Base-by-base conservation (phyloP, 2,329 filamentous ascomycete species). In the Pochonia chlamydosporia region DNA sequence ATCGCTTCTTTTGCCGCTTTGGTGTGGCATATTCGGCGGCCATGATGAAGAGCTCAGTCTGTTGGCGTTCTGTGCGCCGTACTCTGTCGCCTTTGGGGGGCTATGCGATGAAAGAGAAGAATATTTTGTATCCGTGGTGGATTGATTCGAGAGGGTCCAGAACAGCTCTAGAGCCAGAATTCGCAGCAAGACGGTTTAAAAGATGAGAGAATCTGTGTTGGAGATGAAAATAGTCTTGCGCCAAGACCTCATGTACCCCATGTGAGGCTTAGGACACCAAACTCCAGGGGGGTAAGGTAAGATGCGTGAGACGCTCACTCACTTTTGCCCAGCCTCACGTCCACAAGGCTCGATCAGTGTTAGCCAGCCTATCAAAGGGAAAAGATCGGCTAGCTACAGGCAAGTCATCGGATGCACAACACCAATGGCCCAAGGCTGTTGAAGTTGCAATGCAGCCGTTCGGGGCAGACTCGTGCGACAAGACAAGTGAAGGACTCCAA, bases 1-100 rank as follows among this genome's bases (percentile, higher is more conserved):
- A 63, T 18, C 74, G 70, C 61, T 78, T 78, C 50, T 51, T 40
- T n/a, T 48, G 46, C 14, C 46, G 41, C 20, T 16, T 24, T 18
- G 41, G 24, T 4, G 40, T 20, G 21, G 26, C 33, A 23, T 48
- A 43, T 16, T 13, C 26, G 40, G 26, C 13, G 7, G 35, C 35
- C 46, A 43, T 48, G 20, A 20, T 20, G 21, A 37, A 21, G 28
- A 18, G 13, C 18, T 18, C 18, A 11, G 7, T 3, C 18, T 16
- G n/a, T n/a, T n/a, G n/a, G n/a, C n/a, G n/a, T n/a, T n/a, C n/a
- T n/a, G n/a, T n/a, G n/a, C n/a, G n/a, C n/a, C n/a, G n/a, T n/a
- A n/a, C n/a, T n/a, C n/a, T n/a, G n/a, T n/a, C n/a, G n/a, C n/a
- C n/a, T n/a, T n/a, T n/a, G n/a, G n/a, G n/a, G n/a, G n/a, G n/a